Base-by-base conservation (phyloP, 2,329 filamentous ascomycete species). In the Fusarium pilosicola region DNA sequence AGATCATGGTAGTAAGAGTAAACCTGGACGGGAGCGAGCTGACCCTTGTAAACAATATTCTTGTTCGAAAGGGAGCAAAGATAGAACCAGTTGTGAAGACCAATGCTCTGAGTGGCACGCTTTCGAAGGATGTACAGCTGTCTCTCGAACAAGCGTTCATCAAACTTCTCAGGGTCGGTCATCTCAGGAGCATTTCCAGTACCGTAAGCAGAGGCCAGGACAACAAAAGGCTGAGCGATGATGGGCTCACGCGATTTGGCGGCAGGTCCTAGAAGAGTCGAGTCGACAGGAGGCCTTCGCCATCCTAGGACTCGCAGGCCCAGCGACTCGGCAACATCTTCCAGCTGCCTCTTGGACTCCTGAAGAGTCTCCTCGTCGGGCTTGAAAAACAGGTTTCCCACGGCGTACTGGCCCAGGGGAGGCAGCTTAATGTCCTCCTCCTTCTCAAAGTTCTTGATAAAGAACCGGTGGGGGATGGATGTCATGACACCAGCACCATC, bases 401-500 rank as follows among this genome's bases (percentile, higher is more conserved):
- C 95, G 70, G 96, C 96, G 86, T 99, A 99, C 85, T 98, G 94
- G 78, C 96, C 96, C 74, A 92, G 87, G 73, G 93, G 92, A 70
- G 96, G 96, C 74, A 99, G 88, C 84, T 94, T 93, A 81, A 96
- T 92, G 81, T 92, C 93, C 81, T 94, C 93, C 85, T 98, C 94
- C 78, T 92, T 93, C 84, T 94, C 95, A 84, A 98, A 98, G 84
- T 98, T 97, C 89, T 98, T 99, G 82, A 97, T 88, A 84, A 99
- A 98, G 88, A 99, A 98, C 84, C 92, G 95, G 88, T 98, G 96
- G 68, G 96, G 96, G 80, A 99, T 97, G 69, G 95, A 98, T 76
- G 96, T 98, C 96, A 99, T 99, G 81, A 98, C 96, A 90, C 96
- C 96, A 79, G 96, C 96, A 83, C 96, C 96, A 83, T 99, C 96